Evolutionary conservation across 805 yeast genomes (phyloP), one percentile per base, ranked within the genome.

Genomic region (Lachancea lanzarotensis): DNA sequence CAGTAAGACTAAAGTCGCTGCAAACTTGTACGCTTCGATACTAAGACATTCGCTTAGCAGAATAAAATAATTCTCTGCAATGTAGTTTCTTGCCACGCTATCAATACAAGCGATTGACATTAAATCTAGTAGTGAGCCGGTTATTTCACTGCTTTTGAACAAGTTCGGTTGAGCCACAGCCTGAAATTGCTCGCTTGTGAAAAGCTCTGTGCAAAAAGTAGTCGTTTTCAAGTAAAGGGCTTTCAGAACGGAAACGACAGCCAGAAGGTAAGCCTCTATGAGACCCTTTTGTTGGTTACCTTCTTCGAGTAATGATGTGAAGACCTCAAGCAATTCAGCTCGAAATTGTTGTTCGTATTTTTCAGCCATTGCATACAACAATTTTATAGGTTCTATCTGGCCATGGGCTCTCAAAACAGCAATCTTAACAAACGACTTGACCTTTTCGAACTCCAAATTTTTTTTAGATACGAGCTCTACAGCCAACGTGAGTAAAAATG

Each of bases 21-120:
- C 54, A 8, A 68, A 42, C 41, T 61, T 61, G 20, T 61, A 58
- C 2, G 56, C 52, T 8, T 49, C 44, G 20, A 61, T 36, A 6
- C 50, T 50, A 10, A 71, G 45, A 0, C 74, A 72, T 33, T 60
- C 56, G 17, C 72, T 59, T 18, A 79, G 55, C 0, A 75, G 52
- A 3, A 61, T 55, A 31, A 70, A 47, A 57, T 74, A 81, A 38
- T 69, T 66, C 17, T 69, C 66, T 1, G 76, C 65, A 35, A 78
- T 74, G 34, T 65, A 63, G n/a, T 57, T 61, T 45, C 84, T 69
- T 27, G 79, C 68, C 1, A 62, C 55, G 33, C 78, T 81, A 43
- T 72, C 74, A 19, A 78, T 67, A 51, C 83, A 76, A 0, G 80
- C 72, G 15, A 63, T 62, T 0, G 76, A 70, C 25, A 76, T 58